Base-by-base conservation (phyloP, 73 alveolate genomes). In the Paramecium pentaurelia region DNA sequence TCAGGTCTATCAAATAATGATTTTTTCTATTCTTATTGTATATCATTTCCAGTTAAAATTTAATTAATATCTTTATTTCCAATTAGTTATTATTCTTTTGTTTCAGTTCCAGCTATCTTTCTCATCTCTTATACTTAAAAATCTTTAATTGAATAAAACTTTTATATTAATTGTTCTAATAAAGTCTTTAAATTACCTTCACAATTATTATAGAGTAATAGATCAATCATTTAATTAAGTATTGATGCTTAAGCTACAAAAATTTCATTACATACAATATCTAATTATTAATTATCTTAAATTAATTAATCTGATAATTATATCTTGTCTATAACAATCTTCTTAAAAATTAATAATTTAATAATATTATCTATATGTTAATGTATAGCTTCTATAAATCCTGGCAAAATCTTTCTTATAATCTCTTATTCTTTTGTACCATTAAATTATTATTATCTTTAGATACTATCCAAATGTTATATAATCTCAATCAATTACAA, bases 1-100 rank as follows among this genome's bases (percentile, higher is more conserved):
- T 80, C 91, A 44, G 77, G 91, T 45, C 91, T 18, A 32, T 80
- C 91, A 80, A 80, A 80, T 18, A 80, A 27, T 4, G 77, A 45
- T 25, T 44, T 80, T 80, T 44, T 80, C 47, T 80, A 47, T 42
- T 45, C 75, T 28, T 80, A 6, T 58, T 36, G 45, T 10, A 10
- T 34, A 2, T 80, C 91, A 45, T 1, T 27, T 20, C 77, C 71
- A 20, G 71, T 45, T 47, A 45, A 27, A 9, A 45, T 38, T 28
- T 42, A 18, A 20, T 1, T 16, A 20, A 80, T 3, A 27, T 80
- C 91, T 20, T 47, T 16, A 11, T 80, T 42, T 18, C 28, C 16
- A 27, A 22, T 20, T 64, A 45, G 1, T 10, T 44, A 71, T 25
- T 45, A 73, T 34, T 73, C 87, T 18, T 37, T 32, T 16, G 60